Conservation (phyloP, 805 yeast genomes). For the Hanseniaspora hatyaiensis region DNA sequence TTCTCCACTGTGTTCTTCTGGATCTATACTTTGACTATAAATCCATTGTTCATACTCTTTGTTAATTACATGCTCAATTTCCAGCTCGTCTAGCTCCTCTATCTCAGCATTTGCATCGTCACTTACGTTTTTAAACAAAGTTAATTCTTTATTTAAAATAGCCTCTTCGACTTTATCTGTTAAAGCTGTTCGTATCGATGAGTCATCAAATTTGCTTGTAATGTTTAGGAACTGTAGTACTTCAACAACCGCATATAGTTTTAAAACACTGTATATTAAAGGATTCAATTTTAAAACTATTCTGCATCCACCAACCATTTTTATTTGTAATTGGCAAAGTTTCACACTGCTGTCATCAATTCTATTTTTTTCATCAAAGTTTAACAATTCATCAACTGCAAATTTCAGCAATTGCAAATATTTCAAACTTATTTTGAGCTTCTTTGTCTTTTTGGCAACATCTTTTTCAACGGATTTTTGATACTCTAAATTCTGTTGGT, state of each 20-base stretch:
- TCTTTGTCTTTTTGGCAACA: conserved; percentile 40
- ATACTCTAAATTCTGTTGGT: conserved; percentile 58
- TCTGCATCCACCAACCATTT: conserved; percentile 27
- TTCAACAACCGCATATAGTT: conserved; percentile 2
- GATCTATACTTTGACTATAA: background rate
- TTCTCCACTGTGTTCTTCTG: background rate
- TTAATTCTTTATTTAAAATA: background rate
- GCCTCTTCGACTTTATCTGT: conserved; percentile 10
- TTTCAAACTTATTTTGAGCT: conserved; percentile 20
- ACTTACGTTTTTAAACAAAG: background rate
- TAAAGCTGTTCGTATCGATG: background rate
- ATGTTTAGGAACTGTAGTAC: conserved; percentile 1
- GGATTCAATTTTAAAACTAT: conserved; percentile 22
- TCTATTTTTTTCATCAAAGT: background rate
- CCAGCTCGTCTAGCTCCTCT: conserved; percentile 7
- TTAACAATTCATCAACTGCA: conserved; percentile 18
- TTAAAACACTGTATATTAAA: background rate
- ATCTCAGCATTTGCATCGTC: conserved; percentile 14
- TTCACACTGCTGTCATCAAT: conserved; percentile 2
- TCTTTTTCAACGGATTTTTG: conserved; percentile 49
- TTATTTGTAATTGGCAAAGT: conserved; percentile 26
- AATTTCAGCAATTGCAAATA: conserved; percentile 23
- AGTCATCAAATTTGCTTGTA: background rate
- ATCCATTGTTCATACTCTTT: background rate
- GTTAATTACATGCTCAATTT: background rate